Evolutionary conservation across 2,329 filamentous ascomycete species (phyloP).

Genomic region (Escovopsis sp.): DNA sequence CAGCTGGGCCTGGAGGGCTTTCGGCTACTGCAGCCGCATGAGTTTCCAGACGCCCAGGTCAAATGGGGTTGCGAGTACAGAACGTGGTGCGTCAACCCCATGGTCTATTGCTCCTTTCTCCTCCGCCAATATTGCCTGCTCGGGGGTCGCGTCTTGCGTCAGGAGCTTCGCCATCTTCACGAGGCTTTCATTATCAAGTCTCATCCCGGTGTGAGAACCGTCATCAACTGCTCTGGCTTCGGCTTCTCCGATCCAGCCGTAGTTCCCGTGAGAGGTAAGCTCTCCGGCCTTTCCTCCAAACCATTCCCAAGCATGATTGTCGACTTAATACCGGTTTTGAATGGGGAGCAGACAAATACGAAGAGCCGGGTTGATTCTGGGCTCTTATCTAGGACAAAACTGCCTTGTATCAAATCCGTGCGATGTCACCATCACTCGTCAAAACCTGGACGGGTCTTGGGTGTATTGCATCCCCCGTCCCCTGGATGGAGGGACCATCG

Average conservation of each 20-base stretch:
- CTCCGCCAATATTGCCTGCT: constrained; percentile 16
- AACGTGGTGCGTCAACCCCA: constrained; percentile 35
- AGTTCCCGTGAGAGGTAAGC: constrained; percentile 27
- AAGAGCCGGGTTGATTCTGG: too few species aligned
- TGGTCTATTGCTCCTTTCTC: constrained; percentile 33
- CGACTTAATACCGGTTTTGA: background rate
- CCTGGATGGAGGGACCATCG: constrained; percentile 46
- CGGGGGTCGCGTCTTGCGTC: constrained; percentile 12
- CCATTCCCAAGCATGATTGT: background rate
- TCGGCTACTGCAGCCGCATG: constrained; percentile 15
- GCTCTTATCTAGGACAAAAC: constrained; percentile 25
- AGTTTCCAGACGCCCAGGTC: constrained; percentile 23
- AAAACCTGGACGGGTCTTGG: constrained; percentile 44
- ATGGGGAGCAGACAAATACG: too few species aligned
- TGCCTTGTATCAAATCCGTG: constrained; percentile 26
- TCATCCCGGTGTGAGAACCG: constrained; percentile 13
- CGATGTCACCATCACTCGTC: constrained; percentile 33
- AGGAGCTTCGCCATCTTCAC: constrained; percentile 2
- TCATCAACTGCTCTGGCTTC: constrained; percentile 31
- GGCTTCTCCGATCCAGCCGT: constrained; percentile 27
- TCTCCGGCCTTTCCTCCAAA: background rate
- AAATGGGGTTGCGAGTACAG: constrained; percentile 28
- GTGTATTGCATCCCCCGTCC: constrained; percentile 46
- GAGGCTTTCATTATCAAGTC: constrained; percentile 23
- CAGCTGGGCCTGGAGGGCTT: constrained; percentile 18